These are phyloP conservation scores for Aquanectria penicillioides DNA, from an alignment of 2,329 filamentous ascomycete genomes.

Conservation along the genomic window DNA sequence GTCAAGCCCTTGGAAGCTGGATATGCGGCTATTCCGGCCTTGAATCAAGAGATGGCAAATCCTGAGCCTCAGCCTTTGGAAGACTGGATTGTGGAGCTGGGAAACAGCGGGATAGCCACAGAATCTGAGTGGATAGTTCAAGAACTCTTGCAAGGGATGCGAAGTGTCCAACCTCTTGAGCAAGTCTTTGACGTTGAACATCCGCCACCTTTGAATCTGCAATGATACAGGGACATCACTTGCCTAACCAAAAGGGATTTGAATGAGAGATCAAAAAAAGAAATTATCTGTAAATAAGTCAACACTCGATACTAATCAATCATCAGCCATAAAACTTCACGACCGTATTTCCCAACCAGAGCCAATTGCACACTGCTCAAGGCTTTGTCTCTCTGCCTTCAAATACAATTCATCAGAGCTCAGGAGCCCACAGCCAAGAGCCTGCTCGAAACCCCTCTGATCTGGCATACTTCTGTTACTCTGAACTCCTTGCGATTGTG, in stretches of 20 bases:
- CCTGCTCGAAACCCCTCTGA: constrained; percentile 7
- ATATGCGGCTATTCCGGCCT: not conserved
- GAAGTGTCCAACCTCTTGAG: constrained; percentile 9
- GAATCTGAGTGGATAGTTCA: constrained; percentile 32
- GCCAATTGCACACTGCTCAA: constrained; percentile 7
- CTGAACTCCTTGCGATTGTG: not conserved
- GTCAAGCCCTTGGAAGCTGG: not conserved
- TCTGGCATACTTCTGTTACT: not conserved
- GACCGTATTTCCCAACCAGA: not conserved
- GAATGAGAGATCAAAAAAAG: too few relatives aligned
- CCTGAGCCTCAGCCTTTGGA: constrained; percentile 21
- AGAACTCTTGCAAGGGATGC: constrained; percentile 29
- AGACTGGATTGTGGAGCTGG: constrained; percentile 28
- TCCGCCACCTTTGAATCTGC: not conserved
- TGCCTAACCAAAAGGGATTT: too few relatives aligned
- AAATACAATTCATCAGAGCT: constrained; percentile 17
- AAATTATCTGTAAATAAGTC: too few relatives aligned
- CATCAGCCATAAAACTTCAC: not conserved
- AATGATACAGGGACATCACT: not conserved
- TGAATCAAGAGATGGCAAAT: not conserved
- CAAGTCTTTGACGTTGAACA: not conserved
- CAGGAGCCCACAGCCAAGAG: constrained; percentile 1
- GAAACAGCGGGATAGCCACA: constrained; percentile 7
- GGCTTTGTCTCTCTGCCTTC: constrained; percentile 1
- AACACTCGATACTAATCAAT: not conserved